Evolutionary conservation across 306 rosid genomes (phyloP).

Genomic region (Mucuna pruriens): DNA sequence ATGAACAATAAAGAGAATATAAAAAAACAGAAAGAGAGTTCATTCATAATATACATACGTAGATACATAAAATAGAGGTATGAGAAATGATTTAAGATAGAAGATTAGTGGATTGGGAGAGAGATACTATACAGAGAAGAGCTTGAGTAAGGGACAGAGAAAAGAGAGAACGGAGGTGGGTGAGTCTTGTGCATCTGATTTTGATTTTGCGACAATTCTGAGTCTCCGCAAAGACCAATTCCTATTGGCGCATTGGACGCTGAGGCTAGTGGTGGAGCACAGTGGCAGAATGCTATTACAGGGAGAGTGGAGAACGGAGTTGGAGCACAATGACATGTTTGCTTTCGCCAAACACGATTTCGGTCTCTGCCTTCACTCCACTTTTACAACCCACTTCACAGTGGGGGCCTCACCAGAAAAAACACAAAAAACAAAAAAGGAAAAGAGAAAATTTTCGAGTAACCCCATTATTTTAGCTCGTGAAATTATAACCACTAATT

Average conservation of each 20-base stretch:
- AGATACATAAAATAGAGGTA: too few relatives aligned
- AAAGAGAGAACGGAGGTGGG: constrained; percentile 60
- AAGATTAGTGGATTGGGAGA: neutral
- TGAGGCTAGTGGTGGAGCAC: neutral
- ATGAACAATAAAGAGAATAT: too few relatives aligned
- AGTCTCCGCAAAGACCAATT: constrained; percentile 42
- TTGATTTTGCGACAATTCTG: constrained; percentile 50
- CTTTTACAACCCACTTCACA: too few relatives aligned
- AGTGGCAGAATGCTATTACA: neutral
- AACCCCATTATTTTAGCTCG: too few relatives aligned
- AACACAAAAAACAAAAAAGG: too few relatives aligned
- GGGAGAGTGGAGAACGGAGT: constrained; percentile 11
- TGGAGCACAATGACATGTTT: constrained; percentile 18
- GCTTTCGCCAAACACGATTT: neutral
- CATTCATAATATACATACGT: too few relatives aligned
- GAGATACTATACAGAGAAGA: constrained; percentile 62
- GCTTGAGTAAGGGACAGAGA: constrained; percentile 83
- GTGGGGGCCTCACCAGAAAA: too few relatives aligned
- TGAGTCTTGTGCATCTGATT: constrained; percentile 38
- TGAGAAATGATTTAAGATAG: neutral
- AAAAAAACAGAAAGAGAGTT: too few relatives aligned
- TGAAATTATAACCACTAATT: too few relatives aligned
- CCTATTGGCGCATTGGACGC: constrained; percentile 25
- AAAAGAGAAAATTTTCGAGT: too few relatives aligned
- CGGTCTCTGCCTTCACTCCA: neutral